Base-by-base conservation (phyloP, 2,329 filamentous ascomycete genomes). In the Akanthomyces muscarius region DNA sequence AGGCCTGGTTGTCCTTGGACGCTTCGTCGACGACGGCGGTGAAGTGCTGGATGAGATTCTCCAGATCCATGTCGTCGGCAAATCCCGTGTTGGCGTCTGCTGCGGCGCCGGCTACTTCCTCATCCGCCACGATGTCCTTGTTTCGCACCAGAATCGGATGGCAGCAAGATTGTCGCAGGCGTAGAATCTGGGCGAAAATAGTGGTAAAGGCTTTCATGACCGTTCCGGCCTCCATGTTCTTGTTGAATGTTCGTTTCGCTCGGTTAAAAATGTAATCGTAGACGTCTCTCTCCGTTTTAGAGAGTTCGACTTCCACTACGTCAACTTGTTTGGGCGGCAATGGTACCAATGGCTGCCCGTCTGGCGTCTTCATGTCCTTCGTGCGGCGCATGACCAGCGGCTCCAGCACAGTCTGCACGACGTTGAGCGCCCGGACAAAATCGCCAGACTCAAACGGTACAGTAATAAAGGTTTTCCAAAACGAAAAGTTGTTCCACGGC, bases 381-480 rank as follows among this genome's bases (percentile, higher is more conserved):
- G 95, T 99, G 65, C 95, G 86, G 51, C 95, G 86, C 75, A 99
- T 87, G 10, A 99, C 95, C n/a, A 99, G 79, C 8, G 95, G 95
- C 72, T 99, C 95, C 5, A 99, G 78, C 0, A 99, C 94, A 0
- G 94, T 99, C 73, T 99, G 95, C 1, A 99, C 95, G 2, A 99
- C 95, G 72, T 98, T 95, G 8, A 99, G 81, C 0, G 95, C 95
- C 5, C 93, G 88, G 68, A 97, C 86, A 72, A 96, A 97, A 66
- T 99, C 90, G 68, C 95, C 95, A 0, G 92, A 94, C 74, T 99
- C 95, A 67, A 99, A 99, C 0, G 95, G 95, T 1, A 96, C 89
- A 0, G 95, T 99, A 71, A 99, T 98, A 73, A 99, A 99, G 0
- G 95, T 98, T 73, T 93, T 93, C 95, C 95, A 99, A 77, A 97